Evolutionary conservation across 2,329 filamentous ascomycete genomes (phyloP), one percentile per base, ranked within the genome.

Genomic region (Neurospora sp.): DNA sequence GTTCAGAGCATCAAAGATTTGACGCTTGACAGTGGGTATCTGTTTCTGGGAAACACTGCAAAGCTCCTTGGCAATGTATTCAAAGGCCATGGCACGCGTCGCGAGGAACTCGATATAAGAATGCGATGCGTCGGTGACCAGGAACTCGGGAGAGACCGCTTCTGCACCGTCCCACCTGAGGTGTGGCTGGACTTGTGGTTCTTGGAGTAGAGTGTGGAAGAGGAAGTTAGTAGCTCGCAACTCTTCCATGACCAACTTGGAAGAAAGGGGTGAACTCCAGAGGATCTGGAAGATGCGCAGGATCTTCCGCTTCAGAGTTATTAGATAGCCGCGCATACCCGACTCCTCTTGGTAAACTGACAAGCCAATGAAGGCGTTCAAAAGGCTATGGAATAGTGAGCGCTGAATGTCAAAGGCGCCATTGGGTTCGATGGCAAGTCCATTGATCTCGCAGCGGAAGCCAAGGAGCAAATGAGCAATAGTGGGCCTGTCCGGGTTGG

Each of bases 381-480:
- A 82, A 67, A 98, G 86, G 10, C 88, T 87, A 81, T 99, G 95
- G 77, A 99, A 93, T 15, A 99, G 82, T 0, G 96, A 95, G 23
- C 86, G 86, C 15, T 88, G 87, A 17, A 87, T 83, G 12, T 89
- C 87, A 79, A 97, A 96, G 2, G 91, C 81, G 66, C 93, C 87
- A 37, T 89, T 86, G 1, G 88, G 81, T 67, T 91, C 85, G 39
- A 96, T 82, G 33, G 88, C 88, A 2, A 98, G 83, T 10, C 86
- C 86, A 72, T 89, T 89, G 41, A 90, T 87, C 62, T 89, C 87
- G 75, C 93, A 96, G 69, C 87, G 87, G 78, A 99, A 97, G 0
- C 96, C 96, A 5, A 99, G 87, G 1, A 99, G 83, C 66, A 97
- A 85, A 79, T 99, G 96, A 0, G 95, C 96, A 74, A 99, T 90